Evolutionary conservation across 148 eudicot genomes (phyloP), one percentile per base, ranked within the genome.

Genomic region (Suaeda aralocaspica): DNA sequence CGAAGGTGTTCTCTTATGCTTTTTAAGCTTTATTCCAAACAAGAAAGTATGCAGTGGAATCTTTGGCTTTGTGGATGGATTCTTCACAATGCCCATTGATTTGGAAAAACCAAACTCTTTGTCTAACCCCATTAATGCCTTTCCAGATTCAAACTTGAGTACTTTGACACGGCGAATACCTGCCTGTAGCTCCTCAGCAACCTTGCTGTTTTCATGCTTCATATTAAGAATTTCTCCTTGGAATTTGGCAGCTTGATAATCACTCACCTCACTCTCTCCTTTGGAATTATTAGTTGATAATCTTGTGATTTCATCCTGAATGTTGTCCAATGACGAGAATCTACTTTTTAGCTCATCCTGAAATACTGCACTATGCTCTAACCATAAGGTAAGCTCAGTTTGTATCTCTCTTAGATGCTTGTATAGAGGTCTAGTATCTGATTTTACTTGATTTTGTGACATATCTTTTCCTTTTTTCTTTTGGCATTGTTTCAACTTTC

Each of bases 191-290:
- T 89, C 89, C 71, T 83, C 76, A 0, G 87, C 87, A 26, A 91
- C 87, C 65, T 89, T 84, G 69, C 78, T 81, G 74, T 89, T 91
- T 76, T 91, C 95, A 30, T 84, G 90, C 65, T 82, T 91, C 97
- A 91, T 89, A 70, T 89, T 89, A 55, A 84, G 48, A 56, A 91
- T 64, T 76, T 89, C 97, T 46, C 97, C 97, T 48, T 87, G 92
- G 71, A 91, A 91, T 82, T 84, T 89, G 14, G 92, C 95, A 29
- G 90, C 87, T 65, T 87, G 81, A 52, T 79, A 83, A 52, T 77
- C 71, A 46, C 70, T 71, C 26, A 91, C 79, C 64, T 70, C 85
- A 14, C 45, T 34, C 24, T 77, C 82, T 34, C 50, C 74, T 65
- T 64, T 77, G 25, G 71, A 42, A 11, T 74, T 79, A 4, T 60